Percentiles rank a stretch among this genome's conserved stretches.
Evolutionary conservation across 306 rosid genomes (phyloP).

Genomic region (Vicia sativa): DNA sequence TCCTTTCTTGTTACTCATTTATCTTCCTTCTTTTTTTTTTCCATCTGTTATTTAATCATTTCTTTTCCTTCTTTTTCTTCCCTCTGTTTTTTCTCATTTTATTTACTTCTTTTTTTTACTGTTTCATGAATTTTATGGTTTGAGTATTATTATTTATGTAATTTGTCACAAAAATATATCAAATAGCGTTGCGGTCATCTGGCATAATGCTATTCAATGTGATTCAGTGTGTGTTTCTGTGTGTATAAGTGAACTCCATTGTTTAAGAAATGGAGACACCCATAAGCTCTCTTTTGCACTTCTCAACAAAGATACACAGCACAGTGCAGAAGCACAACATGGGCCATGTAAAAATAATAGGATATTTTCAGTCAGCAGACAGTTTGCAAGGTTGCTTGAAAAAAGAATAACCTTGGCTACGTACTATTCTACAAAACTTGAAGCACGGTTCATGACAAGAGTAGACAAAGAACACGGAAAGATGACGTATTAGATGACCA

Average conservation of each 20-base stretch:
- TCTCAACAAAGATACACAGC: background rate
- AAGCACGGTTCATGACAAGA: slow-evolving; percentile 21
- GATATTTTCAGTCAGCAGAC: slow-evolving; percentile 28
- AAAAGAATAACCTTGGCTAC: slow-evolving; percentile 14
- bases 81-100: no score
- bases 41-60: no score
- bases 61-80: no score
- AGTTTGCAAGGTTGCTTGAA: slow-evolving; percentile 20
- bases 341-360: slow-evolving; percentile 21
- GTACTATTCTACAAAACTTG: slow-evolving; percentile 5
- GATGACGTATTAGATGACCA: no score
- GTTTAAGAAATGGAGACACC: background rate
- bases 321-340: slow-evolving; percentile 25
- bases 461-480: slow-evolving; percentile 2
- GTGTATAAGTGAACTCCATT: background rate
- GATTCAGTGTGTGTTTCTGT: background rate
- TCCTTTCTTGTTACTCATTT: no score
- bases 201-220: no score
- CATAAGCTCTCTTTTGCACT: background rate
- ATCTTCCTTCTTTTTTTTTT: no score
- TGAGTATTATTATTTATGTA: no score
- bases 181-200: no score
- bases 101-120: no score
- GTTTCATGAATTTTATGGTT: no score
- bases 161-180: no score